phyloP scores from a whole-genome alignment of 129 eudicot genomes.

The Flaveria bidentis region DNA sequence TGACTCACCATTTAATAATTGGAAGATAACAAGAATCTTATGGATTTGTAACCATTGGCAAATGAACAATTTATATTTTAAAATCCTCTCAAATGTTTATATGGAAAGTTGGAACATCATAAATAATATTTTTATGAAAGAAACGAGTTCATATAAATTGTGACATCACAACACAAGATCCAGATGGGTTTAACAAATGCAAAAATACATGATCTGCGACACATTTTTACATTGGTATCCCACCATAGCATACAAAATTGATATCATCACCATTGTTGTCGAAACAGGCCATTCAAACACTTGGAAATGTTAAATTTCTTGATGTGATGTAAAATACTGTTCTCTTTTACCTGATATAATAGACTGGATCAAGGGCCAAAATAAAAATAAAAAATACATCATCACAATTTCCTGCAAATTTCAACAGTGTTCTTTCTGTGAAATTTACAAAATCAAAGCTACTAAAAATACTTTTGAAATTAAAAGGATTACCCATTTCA shows the following conservation, averaged over 20 bases:
- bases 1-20: too few species aligned
- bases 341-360: neutral
- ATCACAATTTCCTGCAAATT: slow-evolving; percentile 26
- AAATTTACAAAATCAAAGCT: neutral
- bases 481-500: slow-evolving; percentile 7
- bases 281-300: neutral
- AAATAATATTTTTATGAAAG: neutral
- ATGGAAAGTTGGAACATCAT: neutral
- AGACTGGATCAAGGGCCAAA: slow-evolving; percentile 8
- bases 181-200: neutral
- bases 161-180: too few species aligned
- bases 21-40: neutral
- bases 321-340: slow-evolving; percentile 20
- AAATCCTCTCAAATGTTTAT: neutral
- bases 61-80: neutral
- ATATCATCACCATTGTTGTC: too few species aligned
- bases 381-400: neutral
- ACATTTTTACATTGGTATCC: neutral
- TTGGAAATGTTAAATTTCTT: neutral
- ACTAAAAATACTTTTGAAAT: neutral
- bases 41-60: neutral
- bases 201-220: neutral
- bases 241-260: neutral
- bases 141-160: neutral
- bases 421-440: neutral